Percentiles rank a stretch among this genome's conserved stretches.
phyloP scores from a whole-genome alignment of 2,329 filamentous ascomycete genomes.

The Aspergillus japonicus region DNA sequence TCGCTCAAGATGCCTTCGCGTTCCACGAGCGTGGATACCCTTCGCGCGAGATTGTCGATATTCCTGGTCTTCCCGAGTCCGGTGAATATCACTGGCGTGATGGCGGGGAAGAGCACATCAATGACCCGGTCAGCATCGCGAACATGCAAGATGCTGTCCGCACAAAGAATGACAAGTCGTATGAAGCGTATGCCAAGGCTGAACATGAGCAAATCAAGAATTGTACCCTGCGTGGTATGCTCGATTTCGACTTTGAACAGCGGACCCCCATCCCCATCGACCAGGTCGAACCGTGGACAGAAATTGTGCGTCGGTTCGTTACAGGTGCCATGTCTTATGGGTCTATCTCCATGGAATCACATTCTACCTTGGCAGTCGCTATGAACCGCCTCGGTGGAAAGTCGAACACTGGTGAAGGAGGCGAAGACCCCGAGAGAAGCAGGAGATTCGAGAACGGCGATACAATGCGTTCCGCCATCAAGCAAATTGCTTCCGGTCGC shows the following conservation, averaged over 20 bases:
- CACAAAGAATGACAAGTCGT: conserved; percentile 97
- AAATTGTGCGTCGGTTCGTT: conserved; percentile 93
- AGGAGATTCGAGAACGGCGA: conserved; percentile 85
- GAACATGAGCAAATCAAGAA: conserved; percentile 97
- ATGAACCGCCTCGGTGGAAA: conserved; percentile 97
- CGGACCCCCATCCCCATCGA: conserved; percentile 83
- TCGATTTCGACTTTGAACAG: conserved; percentile 95
- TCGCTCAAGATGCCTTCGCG: conserved; percentile 90
- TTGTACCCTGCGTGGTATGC: conserved; percentile 87
- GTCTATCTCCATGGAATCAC: conserved; percentile 97
- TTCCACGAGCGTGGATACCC: conserved; percentile 94
- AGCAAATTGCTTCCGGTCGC: conserved; percentile 92
- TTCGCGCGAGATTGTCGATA: conserved; percentile 69
- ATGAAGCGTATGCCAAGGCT: conserved; percentile 89
- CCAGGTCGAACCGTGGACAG: conserved; percentile 96
- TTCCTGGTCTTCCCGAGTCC: conserved; percentile 82
- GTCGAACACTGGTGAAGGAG: conserved; percentile 96
- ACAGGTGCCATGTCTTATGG: conserved; percentile 98
- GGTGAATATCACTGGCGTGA: conserved; percentile 99
- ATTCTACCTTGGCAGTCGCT: conserved; percentile 90
- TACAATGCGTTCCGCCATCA: conserved; percentile 95
- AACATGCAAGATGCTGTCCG: conserved; percentile 96
- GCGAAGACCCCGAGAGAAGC: conserved; percentile 90
- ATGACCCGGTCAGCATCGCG: conserved; percentile 90
- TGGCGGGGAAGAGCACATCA: conserved; percentile 91